Evolutionary conservation across 352 stramenopile genomes (phyloP), one percentile per base, ranked within the genome.

Genomic region (Plasmopara muralis): DNA sequence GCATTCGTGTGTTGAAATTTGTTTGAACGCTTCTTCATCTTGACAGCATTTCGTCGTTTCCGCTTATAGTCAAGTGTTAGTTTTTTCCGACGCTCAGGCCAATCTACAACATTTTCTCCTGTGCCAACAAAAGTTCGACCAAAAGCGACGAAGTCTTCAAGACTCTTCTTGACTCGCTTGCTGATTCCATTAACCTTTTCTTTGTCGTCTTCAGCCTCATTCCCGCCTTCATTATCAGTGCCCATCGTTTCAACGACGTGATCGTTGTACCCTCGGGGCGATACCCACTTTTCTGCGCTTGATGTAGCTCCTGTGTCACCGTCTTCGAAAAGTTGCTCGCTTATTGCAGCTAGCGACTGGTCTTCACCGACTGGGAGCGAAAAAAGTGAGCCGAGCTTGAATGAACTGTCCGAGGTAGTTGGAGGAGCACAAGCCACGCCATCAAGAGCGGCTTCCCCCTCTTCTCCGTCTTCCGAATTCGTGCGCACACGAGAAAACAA

Each of bases 11-110:
- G 37, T 34, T 82, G 71, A 42, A 74, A 57, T 48, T 85, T 79
- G 55, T 79, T 77, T 37, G 78, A 64, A 42, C 82, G 77, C 60
- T 92, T 92, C 52, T 84, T 85, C 49, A 62, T 72, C 62, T 88
- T 87, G 47, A 86, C 59, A 35, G 81, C 72, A 44, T 89, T 76
- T 30, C 79, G 77, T 14, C 79, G 76, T 66, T 92, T 92, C 50
- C 81, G 78, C 38, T 87, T 87, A 57, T 83, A 92, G 57, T 92
- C 81, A 15, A 87, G 53, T 51, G 81, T 89, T 37, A 89, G 68
- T 43, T 83, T 88, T 61, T 83, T 87, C 37, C 78, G 64, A 9
- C 69, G 66, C 49, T 87, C 73, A 4, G 65, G 57, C 81, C 81
- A 92, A 31, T 70, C 67, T 33, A 39, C 29, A 16, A 69, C 55